Conservation (phyloP, 2,329 filamentous ascomycete genomes). For the Trichoderma harzianum region DNA sequence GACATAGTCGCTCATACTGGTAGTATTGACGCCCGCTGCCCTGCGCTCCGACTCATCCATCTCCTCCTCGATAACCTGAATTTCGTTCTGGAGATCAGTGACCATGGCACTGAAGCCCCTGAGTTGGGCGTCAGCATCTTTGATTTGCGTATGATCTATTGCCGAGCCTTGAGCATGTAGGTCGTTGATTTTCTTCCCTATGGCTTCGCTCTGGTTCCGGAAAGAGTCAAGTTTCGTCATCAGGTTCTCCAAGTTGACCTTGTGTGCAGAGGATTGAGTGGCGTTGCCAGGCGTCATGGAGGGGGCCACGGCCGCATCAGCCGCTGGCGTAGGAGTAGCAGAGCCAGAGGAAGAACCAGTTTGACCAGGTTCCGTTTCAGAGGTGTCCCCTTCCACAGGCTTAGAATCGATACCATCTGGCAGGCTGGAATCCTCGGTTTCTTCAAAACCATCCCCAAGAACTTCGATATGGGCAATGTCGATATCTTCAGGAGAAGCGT, state of each 20-base stretch:
- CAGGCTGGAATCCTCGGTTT: conserved; percentile 15
- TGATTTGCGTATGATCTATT: conserved; percentile 26
- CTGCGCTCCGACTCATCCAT: conserved; percentile 23
- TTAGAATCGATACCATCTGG: neutral
- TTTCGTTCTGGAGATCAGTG: conserved; percentile 32
- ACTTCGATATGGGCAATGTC: conserved; percentile 41
- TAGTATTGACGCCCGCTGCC: neutral
- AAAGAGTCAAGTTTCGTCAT: conserved; percentile 32
- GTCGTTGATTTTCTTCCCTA: conserved; percentile 32
- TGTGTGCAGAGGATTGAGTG: conserved; percentile 29
- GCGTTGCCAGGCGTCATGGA: conserved; percentile 6
- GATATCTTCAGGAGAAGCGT: conserved; percentile 46
- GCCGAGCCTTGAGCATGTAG: conserved; percentile 26
- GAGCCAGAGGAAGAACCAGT: neutral
- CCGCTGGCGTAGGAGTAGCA: neutral
- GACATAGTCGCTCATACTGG: conserved; percentile 49
- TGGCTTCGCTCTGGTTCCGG: conserved; percentile 29
- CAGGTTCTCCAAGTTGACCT: conserved; percentile 34
- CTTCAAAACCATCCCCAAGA: conserved; percentile 24
- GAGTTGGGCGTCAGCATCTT: conserved; percentile 26
- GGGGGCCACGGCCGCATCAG: neutral
- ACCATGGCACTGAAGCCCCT: conserved; percentile 31
- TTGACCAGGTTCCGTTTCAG: neutral
- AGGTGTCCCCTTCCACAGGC: neutral
- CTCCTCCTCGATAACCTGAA: conserved; percentile 37